Evolutionary conservation across 2,329 filamentous ascomycete genomes (phyloP), one percentile per base, ranked within the genome.

Genomic region (Trichoderma sp.): DNA sequence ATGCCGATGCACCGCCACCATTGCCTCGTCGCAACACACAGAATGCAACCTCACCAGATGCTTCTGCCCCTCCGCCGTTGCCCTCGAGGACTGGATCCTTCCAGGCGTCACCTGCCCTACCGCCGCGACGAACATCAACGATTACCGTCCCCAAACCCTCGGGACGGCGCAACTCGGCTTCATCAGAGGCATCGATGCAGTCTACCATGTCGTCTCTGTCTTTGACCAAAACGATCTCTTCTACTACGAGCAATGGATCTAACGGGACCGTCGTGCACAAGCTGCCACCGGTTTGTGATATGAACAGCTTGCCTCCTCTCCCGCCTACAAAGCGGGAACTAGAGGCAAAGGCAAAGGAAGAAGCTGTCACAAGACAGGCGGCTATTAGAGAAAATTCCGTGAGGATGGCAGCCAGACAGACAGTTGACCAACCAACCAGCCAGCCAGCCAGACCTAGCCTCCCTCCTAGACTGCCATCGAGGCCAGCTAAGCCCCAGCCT

Each of bases 181-280:
- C 88, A 0, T 91, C 89, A 3, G 87, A 88, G 34, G 76, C 85
- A 13, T 90, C 88, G 3, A 81, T 86, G 71, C 80, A 84, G 50
- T 91, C 88, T 7, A 83, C 82, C 12, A 76, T 87, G 17, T 90
- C 89, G 4, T 84, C 82, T 1, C 77, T 87, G 26, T 90, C 88
- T 1, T 74, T 87, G 55, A 84, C 82, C 39, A 81, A 81, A 6
- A 80, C 81, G 3, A 76, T 80, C 32, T 85, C 84, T 9, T 87
- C 87, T 2, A 82, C 81, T 26, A 84, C 86, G 0, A 89, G 85
- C 75, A 80, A 82, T 61, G 80, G 82, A 9, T 86, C 87, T 1
- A 79, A 80, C 26, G 84, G 85, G 12, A 77, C 81, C 9, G 73
- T 79, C 4, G 75, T 81, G 15, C 83, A 88, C 72, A 88, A 85